These are phyloP conservation scores for Aureobasidium sp. DNA, from an alignment of 2,329 filamentous ascomycete genomes.

Conservation along the genomic window DNA sequence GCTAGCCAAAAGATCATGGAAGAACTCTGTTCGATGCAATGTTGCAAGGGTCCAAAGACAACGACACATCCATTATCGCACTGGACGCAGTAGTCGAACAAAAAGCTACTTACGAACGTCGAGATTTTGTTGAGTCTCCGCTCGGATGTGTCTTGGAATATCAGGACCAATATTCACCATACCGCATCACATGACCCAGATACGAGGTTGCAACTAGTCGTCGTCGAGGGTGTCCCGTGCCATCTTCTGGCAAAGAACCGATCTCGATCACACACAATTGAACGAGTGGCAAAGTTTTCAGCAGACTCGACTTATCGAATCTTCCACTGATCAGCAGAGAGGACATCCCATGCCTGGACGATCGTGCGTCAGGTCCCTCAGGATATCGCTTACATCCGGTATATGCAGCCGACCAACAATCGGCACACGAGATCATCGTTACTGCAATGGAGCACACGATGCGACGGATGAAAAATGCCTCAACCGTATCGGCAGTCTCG, in stretches of 20 bases:
- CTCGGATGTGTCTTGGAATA: constrained; percentile 22
- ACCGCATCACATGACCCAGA: constrained; percentile 1
- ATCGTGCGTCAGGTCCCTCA: constrained; percentile 25
- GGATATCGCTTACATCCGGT: constrained; percentile 29
- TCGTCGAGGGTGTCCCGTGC: constrained; percentile 20
- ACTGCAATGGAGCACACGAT: constrained; percentile 21
- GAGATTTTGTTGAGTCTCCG: constrained; percentile 24
- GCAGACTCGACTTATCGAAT: constrained; percentile 23
- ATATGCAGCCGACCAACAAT: constrained; percentile 22
- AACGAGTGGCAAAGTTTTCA: constrained; percentile 23
- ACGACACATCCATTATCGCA: constrained; percentile 21
- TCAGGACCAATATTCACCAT: not conserved
- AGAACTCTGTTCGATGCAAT: constrained; percentile 23
- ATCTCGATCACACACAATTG: constrained; percentile 26
- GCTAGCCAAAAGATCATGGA: constrained; percentile 25
- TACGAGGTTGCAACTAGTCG: constrained; percentile 13
- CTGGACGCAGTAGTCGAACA: constrained; percentile 31
- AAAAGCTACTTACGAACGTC: constrained; percentile 25
- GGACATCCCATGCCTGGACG: constrained; percentile 22
- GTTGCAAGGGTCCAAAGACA: constrained; percentile 18
- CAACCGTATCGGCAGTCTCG: constrained; percentile 13
- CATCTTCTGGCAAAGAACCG: constrained; percentile 19
- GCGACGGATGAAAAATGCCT: constrained; percentile 13
- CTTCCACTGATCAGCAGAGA: constrained; percentile 18
- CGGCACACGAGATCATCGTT: constrained; percentile 22